A percentile compares a stretch with the other conserved stretches of the same genome.
Conservation (phyloP, 345 rosid genomes). For the Populus deltoides region DNA sequence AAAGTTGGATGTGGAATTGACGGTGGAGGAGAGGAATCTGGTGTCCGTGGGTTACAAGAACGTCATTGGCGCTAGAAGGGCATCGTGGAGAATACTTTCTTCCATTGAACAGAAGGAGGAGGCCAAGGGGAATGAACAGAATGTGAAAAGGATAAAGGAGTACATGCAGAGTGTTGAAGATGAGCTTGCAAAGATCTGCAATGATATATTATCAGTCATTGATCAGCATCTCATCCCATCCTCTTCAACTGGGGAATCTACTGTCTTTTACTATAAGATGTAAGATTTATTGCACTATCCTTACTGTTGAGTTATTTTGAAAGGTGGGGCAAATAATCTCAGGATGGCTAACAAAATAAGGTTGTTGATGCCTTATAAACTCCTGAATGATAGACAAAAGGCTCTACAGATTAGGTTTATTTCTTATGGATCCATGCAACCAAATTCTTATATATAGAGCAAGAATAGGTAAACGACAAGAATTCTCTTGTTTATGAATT, state of each 20-base stretch:
- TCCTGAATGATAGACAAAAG: not conserved
- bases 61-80: slow-evolving; percentile 83
- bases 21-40: slow-evolving; percentile 80
- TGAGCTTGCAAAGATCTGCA: slow-evolving; percentile 68
- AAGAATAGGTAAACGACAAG: not conserved
- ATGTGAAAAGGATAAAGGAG: slow-evolving; percentile 66
- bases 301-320: not conserved
- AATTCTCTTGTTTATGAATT: not conserved
- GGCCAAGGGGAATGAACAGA: slow-evolving; percentile 63
- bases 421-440: not conserved
- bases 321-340: not conserved
- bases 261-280: slow-evolving; percentile 81
- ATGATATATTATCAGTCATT: slow-evolving; percentile 61
- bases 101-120: slow-evolving; percentile 89
- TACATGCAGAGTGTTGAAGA: slow-evolving; percentile 71
- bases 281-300: slow-evolving; percentile 21
- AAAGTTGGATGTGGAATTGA: slow-evolving; percentile 61
- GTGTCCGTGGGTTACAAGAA: slow-evolving; percentile 87
- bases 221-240: slow-evolving; percentile 69
- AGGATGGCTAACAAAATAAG: not conserved
- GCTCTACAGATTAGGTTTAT: not conserved
- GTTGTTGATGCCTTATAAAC: not conserved
- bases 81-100: slow-evolving; percentile 68
- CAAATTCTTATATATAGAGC: not conserved
- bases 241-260: slow-evolving; percentile 68